These are phyloP conservation scores for Lasiodiplodia hormozganensis DNA, from an alignment of 2,329 filamentous ascomycete genomes.

Conservation along the genomic window DNA sequence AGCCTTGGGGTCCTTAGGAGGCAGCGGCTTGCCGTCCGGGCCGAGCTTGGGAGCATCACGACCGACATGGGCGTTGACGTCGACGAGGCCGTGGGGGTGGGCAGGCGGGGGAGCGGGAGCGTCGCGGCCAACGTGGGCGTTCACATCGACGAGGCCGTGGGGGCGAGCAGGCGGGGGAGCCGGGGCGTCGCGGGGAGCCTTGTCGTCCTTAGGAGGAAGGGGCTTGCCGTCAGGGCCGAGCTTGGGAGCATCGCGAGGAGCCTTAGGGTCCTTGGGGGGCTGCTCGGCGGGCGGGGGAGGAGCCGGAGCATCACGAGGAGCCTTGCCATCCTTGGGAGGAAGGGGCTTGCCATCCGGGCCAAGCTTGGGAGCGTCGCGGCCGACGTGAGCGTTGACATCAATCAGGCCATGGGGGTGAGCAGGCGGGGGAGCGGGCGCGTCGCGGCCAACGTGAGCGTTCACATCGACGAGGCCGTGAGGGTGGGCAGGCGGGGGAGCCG, in stretches of 20 bases:
- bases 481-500: background rate
- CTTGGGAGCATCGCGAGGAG: background rate
- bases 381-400: background rate
- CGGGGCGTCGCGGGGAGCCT: background rate
- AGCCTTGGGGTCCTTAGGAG: background rate
- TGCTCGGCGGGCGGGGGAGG: too few species aligned
- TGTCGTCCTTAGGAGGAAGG: background rate
- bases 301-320: background rate
- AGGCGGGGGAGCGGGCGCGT: background rate
- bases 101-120: background rate
- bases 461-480: constrained; percentile 6
- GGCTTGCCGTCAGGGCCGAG: background rate
- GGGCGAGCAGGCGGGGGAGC: background rate
- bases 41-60: background rate
- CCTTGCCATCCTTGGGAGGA: background rate
- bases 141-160: background rate
- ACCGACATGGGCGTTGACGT: background rate
- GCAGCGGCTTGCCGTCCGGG: background rate
- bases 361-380: background rate
- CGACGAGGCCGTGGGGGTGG: background rate
- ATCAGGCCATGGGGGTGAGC: background rate
- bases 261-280: background rate
- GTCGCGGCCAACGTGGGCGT: background rate
- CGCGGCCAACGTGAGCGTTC: constrained; percentile 5
- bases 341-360: background rate